Base-by-base conservation (phyloP, 148 eudicot species). In the Rhododendron simsii region DNA sequence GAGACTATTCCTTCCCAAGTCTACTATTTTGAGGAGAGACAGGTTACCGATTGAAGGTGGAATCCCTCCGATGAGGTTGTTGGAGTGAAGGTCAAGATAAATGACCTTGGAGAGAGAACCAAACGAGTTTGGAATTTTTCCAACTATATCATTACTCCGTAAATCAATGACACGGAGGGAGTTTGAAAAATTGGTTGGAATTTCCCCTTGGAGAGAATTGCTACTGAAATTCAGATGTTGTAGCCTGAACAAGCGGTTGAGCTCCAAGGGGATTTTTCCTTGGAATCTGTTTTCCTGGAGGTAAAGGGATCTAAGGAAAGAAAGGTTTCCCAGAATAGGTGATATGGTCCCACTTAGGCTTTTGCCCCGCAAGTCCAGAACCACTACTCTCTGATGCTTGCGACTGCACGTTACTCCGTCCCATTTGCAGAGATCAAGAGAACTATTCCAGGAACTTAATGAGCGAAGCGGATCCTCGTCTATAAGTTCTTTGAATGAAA, bases 151-250 rank as follows among this genome's bases (percentile, higher is more conserved):
- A 18, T 75, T 75, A 2, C 0, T 1, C 7, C 0, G 0, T 1
- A 75, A 39, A 2, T 2, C 0, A 5, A 39, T 16, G n/a, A 0
- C 0, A 7, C 0, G 4, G 0, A 39, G 79, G 79, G 0, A 37
- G 79, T 76, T 76, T 76, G 80, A 76, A 48, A 76, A 37, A 2
- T 30, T 76, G 20, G 48, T 30, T 45, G 53, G 76, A 65, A 83
- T 61, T 57, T 65, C 55, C 7, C 84, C 84, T 65, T 63, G 84
- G 4, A 83, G 28, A 26, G 37, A 11, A 48, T 80, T 80, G 39
- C 2, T 0, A 10, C 37, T 33, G 10, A 59, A 1, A n/a, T 83
- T 37, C 2, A 81, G 26, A 35, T 35, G 45, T 9, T 23, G 84
- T 0, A 83, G 84, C 14, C 76, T 8, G 2, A 13, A 5, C 26